These are phyloP conservation scores for Fusarium proliferatum DNA, from an alignment of 2,329 filamentous ascomycete species.

Conservation along the genomic window DNA sequence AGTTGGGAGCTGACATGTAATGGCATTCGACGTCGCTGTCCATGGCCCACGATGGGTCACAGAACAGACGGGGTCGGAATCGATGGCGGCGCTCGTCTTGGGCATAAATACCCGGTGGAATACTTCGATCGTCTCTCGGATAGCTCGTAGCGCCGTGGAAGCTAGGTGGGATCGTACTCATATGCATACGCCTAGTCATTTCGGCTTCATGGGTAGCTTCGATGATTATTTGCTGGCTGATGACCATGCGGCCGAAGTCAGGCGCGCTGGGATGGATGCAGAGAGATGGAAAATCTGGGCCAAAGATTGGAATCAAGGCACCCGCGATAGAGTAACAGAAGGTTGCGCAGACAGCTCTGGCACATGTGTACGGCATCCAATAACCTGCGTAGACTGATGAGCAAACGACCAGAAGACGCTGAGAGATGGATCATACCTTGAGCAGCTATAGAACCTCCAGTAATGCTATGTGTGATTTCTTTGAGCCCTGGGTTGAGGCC, in stretches of 20 bases:
- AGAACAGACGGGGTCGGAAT: slow-evolving; percentile 39
- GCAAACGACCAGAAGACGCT: neutral
- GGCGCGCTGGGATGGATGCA: slow-evolving; percentile 75
- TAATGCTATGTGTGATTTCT: slow-evolving; percentile 94
- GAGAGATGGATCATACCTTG: slow-evolving; percentile 71
- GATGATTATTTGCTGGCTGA: slow-evolving; percentile 66
- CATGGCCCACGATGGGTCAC: slow-evolving; percentile 37
- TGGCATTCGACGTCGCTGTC: slow-evolving; percentile 35
- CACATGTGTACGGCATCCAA: slow-evolving; percentile 93
- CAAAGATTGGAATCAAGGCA: slow-evolving; percentile 91
- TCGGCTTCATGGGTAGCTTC: slow-evolving; percentile 62
- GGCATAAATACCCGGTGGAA: slow-evolving; percentile 10
- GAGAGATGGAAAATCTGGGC: slow-evolving; percentile 77
- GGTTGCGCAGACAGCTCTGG: slow-evolving; percentile 85
- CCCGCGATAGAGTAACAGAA: slow-evolving; percentile 89
- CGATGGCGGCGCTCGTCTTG: slow-evolving; percentile 32
- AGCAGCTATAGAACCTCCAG: slow-evolving; percentile 87
- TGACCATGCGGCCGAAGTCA: slow-evolving; percentile 75
- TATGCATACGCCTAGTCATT: slow-evolving; percentile 33
- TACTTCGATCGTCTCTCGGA: slow-evolving; percentile 32
- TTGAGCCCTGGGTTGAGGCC: slow-evolving; percentile 82
- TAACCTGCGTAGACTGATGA: slow-evolving; percentile 73
- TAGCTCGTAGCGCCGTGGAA: slow-evolving; percentile 31
- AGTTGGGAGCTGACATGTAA: slow-evolving; percentile 42
- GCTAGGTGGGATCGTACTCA: slow-evolving; percentile 16